These are phyloP conservation scores for Verticillium isaacii DNA, from an alignment of 2,329 filamentous ascomycete species.

Conservation along the genomic window DNA sequence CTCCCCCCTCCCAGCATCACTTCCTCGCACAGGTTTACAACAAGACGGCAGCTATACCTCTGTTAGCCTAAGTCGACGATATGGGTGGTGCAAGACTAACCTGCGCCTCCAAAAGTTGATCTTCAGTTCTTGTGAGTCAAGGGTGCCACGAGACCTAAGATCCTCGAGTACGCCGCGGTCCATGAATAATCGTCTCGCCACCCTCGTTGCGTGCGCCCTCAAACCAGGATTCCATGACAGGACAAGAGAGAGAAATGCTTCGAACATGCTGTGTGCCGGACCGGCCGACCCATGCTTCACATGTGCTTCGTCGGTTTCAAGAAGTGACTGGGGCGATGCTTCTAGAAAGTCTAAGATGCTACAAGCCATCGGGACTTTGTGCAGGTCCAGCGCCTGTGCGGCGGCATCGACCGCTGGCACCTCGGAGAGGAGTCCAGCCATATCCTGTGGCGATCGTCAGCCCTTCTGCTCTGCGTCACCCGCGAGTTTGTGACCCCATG, in stretches of 20 bases:
- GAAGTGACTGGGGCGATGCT: constrained; percentile 42
- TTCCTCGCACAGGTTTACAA: constrained; percentile 45
- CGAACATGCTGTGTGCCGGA: constrained; percentile 35
- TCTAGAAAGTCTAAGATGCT: constrained; percentile 55
- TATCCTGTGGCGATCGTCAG: constrained; percentile 21
- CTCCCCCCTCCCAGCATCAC: constrained; percentile 37
- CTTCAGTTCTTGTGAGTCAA: constrained; percentile 32
- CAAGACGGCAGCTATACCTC: constrained; percentile 31
- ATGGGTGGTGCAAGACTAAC: constrained; percentile 26
- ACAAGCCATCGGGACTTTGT: constrained; percentile 37
- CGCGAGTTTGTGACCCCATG: not conserved
- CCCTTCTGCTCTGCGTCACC: constrained; percentile 8
- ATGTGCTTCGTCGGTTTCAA: constrained; percentile 16
- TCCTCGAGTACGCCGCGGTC: constrained; percentile 28
- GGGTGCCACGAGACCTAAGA: constrained; percentile 28
- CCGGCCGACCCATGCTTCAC: not conserved
- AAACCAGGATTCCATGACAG: constrained; percentile 46
- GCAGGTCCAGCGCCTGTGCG: constrained; percentile 33
- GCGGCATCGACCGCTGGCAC: constrained; percentile 22
- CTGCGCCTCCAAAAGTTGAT: constrained; percentile 48
- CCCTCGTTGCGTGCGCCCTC: constrained; percentile 39
- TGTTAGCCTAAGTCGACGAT: not conserved
- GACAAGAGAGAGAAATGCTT: constrained; percentile 49
- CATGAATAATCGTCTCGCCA: constrained; percentile 44
- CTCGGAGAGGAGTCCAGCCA: constrained; percentile 32